These are phyloP conservation scores for Cornus controversa DNA, from an alignment of 148 eudicot genomes.

Conservation along the genomic window DNA sequence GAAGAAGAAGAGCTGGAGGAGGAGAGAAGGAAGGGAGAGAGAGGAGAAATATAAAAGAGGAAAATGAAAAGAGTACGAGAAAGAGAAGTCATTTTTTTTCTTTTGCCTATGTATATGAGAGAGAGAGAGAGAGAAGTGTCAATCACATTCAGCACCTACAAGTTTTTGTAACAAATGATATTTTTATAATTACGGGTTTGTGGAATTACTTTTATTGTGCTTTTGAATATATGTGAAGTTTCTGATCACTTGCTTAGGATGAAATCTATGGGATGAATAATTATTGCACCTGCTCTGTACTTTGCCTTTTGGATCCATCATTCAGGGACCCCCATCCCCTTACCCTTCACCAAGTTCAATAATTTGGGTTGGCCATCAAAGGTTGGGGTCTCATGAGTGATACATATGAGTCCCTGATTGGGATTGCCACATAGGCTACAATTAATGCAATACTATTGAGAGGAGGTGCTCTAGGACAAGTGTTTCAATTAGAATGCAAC, in stretches of 20 bases:
- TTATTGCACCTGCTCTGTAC: constrained; percentile 27
- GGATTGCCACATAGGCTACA: constrained; percentile 14
- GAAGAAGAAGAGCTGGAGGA: not conserved
- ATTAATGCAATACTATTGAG: not conserved
- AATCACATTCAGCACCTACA: not conserved
- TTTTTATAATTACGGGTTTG: constrained; percentile 14
- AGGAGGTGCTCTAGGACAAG: not conserved
- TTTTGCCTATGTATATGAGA: not conserved
- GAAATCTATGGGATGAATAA: constrained; percentile 36
- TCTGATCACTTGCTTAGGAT: constrained; percentile 24
- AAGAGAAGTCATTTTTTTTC: constrained; percentile 8
- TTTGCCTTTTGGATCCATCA: constrained; percentile 40
- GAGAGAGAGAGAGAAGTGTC: not conserved
- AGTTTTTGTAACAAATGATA: not conserved
- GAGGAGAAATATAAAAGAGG: not conserved
- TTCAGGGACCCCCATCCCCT: constrained; percentile 9
- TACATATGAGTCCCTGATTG: constrained; percentile 29
- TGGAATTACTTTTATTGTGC: constrained; percentile 9
- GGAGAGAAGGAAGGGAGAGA: too few species aligned
- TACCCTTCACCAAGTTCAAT: constrained; percentile 17
- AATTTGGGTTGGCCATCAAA: constrained; percentile 21
- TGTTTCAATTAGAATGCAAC: constrained; percentile 1
- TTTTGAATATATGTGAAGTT: constrained; percentile 11
- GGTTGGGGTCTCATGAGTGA: constrained; percentile 24
- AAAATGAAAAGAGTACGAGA: not conserved